Evolutionary conservation across 495 filamentous ascomycete genomes (phyloP).

Genomic region (Filosporella fistucella): DNA sequence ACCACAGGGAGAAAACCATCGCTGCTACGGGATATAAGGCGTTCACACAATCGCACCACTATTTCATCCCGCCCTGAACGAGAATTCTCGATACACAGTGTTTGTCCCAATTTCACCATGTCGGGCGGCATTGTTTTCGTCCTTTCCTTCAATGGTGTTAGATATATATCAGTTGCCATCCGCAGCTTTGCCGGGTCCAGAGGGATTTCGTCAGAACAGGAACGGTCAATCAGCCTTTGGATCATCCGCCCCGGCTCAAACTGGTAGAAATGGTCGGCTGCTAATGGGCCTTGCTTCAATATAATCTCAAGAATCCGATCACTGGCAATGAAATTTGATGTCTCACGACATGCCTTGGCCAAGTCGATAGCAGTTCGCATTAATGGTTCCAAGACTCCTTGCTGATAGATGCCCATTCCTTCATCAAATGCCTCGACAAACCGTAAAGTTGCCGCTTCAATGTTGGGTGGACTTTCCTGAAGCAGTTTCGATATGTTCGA

Average conservation of each 20-base stretch:
- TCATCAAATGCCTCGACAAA: conserved; percentile 20
- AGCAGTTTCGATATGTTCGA: conserved; percentile 12
- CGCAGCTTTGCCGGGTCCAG: conserved; percentile 15
- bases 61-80: conserved; percentile 14
- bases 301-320: conserved; percentile 25
- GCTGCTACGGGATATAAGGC: conserved; percentile 17
- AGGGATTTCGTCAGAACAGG: neutral
- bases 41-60: conserved; percentile 27
- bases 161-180: conserved; percentile 29
- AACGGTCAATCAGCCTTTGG: conserved; percentile 6
- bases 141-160: conserved; percentile 27
- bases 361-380: conserved; percentile 31
- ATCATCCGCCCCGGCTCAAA: conserved; percentile 30
- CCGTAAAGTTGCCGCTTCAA: conserved; percentile 6
- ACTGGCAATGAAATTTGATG: conserved; percentile 27
- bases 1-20: conserved; percentile 14
- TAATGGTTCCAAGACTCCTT: conserved; percentile 7
- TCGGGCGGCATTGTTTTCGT: conserved; percentile 10
- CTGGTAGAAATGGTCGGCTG: conserved; percentile 29
- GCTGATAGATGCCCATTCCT: conserved; percentile 7
- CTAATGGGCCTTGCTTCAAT: conserved; percentile 23
- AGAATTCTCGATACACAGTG: conserved; percentile 27
- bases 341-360: conserved; percentile 28
- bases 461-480: conserved; percentile 2
- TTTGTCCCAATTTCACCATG: conserved; percentile 19